Conservation (phyloP, 331 rosid genomes). For the Rosa hybrid region DNA sequence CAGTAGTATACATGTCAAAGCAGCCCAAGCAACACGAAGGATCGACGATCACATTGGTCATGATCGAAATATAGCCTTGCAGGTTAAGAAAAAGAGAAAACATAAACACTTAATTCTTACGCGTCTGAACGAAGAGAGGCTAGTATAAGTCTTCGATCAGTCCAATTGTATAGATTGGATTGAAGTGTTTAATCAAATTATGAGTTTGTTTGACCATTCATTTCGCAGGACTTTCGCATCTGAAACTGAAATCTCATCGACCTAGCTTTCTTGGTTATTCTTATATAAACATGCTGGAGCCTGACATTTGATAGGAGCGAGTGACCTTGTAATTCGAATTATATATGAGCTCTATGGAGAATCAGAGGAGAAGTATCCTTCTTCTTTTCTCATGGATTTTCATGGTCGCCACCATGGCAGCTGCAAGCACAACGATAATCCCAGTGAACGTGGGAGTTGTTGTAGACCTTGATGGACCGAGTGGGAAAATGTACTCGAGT, state of each 20-base stretch:
- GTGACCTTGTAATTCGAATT: background rate
- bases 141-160: background rate
- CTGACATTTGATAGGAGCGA: background rate
- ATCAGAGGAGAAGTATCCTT: background rate
- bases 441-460: background rate
- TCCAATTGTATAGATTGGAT: background rate
- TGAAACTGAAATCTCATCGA: background rate
- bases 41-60: no score
- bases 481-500: background rate
- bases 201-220: background rate
- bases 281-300: background rate
- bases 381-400: constrained; percentile 3
- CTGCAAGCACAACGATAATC: background rate
- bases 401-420: background rate
- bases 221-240: background rate
- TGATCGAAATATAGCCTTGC: no score
- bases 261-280: background rate
- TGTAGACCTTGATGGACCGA: background rate
- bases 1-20: no score
- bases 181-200: background rate
- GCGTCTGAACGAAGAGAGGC: background rate
- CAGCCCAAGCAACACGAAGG: background rate
- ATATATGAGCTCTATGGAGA: background rate
- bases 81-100: no score
- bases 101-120: no score